Evolutionary conservation across 2,329 filamentous ascomycete species (phyloP).

Genomic region (Pseudomassariella vexata): DNA sequence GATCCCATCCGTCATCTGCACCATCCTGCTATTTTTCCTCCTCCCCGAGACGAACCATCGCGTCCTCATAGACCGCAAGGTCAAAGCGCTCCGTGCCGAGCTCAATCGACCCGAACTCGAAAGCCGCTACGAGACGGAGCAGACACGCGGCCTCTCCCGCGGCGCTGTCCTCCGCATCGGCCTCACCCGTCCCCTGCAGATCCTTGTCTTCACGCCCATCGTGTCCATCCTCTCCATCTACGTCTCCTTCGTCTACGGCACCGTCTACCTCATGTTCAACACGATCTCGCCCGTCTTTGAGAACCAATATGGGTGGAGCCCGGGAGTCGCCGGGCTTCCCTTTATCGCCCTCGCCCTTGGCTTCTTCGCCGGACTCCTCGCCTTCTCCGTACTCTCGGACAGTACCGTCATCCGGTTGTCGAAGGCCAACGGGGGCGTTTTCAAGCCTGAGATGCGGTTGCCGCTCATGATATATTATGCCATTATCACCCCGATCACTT

Average conservation of each 20-base stretch:
- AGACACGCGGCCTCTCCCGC: constrained; percentile 16
- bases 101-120: constrained; percentile 37
- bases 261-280: constrained; percentile 49
- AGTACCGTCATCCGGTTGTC: constrained; percentile 38
- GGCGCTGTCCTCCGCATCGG: constrained; percentile 30
- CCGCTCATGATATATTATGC: constrained; percentile 19
- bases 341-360: constrained; percentile 43
- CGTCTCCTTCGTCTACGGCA: constrained; percentile 45
- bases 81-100: constrained; percentile 35
- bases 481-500: constrained; percentile 18
- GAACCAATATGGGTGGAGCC: constrained; percentile 38
- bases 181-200: constrained; percentile 44
- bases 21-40: constrained; percentile 31
- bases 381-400: constrained; percentile 39
- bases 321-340: constrained; percentile 40
- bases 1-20: constrained; percentile 33
- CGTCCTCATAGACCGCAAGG: constrained; percentile 46
- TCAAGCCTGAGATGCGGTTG: constrained; percentile 23
- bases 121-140: constrained; percentile 37
- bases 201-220: constrained; percentile 43
- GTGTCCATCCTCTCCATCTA: constrained; percentile 41
- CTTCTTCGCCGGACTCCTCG: constrained; percentile 30
- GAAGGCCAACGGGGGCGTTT: constrained; percentile 29
- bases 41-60: constrained; percentile 42
- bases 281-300: constrained; percentile 46